Base-by-base conservation (phyloP, 495 filamentous ascomycete genomes). In the Talaromyces thailandensis region DNA sequence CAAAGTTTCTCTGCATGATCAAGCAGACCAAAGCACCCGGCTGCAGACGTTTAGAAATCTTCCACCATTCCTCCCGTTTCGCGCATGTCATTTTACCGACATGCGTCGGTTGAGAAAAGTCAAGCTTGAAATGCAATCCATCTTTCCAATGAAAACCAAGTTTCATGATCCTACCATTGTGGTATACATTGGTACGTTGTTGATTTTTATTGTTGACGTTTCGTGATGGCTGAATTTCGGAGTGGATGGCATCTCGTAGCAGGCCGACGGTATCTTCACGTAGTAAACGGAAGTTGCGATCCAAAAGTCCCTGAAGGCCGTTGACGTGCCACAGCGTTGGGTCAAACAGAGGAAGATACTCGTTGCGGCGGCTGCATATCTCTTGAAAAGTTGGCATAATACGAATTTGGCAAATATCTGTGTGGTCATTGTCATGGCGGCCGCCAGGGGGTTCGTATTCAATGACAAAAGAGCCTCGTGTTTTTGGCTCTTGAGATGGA, bases 301-400 rank as follows among this genome's bases (percentile, higher is more conserved):
- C 88, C 0, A 93, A 69, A 1, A 89, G 75, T 0, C 88, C 82
- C 1, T 69, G 70, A 11, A 88, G 74, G 6, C 87, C 88, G 11
- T 71, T 64, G 2, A 83, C 63, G 68, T 92, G 87, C 67, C 80
- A 79, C 40, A 79, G 73, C 0, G 66, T 58, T 6, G 81, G 70
- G 64, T 88, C 77, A 2, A 71, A 81, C 7, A 69, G 66, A 4
- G 89, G 89, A 0, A 90, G 71, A 66, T 86, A 92, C 62, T 89
- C 84, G 1, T 66, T 58, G 6, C 78, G 73, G 3, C 63, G 32
- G 23, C 78, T 79, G 0, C 67, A 64, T 56, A 92, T 86, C 66
- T 92, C 88, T 26, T 81, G 70, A 1, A 73, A 69, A 3, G 85
- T 89, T 0, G 88, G 88, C 28, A 91, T 68, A 50, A 90, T 86